Base-by-base conservation (phyloP, 768 basidiomycete genomes). In the Mycena pura region DNA sequence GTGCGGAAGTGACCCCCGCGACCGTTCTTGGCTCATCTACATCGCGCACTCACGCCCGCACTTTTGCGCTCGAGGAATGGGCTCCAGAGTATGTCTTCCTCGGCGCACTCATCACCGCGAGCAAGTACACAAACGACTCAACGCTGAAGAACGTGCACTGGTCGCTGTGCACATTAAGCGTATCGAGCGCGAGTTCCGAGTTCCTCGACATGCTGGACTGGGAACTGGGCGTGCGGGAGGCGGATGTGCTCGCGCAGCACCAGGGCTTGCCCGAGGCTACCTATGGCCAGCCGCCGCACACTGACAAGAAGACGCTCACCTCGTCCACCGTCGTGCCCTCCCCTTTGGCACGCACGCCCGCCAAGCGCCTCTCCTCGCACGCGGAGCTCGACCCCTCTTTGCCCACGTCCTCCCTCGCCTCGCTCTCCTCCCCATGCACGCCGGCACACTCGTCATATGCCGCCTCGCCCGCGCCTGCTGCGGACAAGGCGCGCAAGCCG, bases 91-190 rank as follows among this genome's bases (percentile, higher is more conserved):
- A 56, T 17, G 55, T 63, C 22, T 57, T 57, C 49, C 62, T 63
- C 38, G 62, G 62, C 38, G 62, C 56, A 5, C 49, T 57, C 27
- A 63, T 63, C 55, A 6, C 2, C 38, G 62, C 62, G 6, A 24
- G 36, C 5, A 63, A 63, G 22, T 63, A 63, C 55, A 57, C 56
- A 10, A 51, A 63, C 41, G 55, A 63, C 50, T 38, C 36, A 13
- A 57, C 62, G 1, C 38, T 63, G 6, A 52, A 53, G 38, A 63
- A 63, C 62, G 44, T 57, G 9, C 56, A 63, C 50, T 63, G 62
- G 62, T 49, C 55, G 5, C 50, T 63, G 1, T 63, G 62, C 29
- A 57, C 55, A 3, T 49, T 55, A 15, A 56, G 57, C 14, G 43
- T 63, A 6, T 55, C 55, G 0, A 43, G 62, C 13, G 53, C 57